phyloP scores from a whole-genome alignment of 129 eudicot genomes.

The Flaveria linearis region DNA sequence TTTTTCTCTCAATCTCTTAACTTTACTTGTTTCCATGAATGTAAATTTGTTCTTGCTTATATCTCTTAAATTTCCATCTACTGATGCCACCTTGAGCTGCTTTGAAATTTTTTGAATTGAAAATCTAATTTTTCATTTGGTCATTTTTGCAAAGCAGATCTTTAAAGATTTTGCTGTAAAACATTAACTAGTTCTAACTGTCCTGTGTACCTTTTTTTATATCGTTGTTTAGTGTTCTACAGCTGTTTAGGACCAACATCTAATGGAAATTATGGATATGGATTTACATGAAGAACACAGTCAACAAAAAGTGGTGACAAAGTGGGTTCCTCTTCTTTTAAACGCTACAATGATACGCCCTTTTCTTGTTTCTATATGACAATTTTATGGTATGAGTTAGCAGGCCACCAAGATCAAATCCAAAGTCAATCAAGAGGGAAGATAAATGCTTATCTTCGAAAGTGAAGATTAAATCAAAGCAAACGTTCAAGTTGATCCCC shows the following conservation, averaged over 20 bases:
- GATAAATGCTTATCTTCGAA: conserved; percentile 4
- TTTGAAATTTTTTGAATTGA: background rate
- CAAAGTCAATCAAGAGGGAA: conserved; percentile 29
- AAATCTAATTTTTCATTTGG: background rate
- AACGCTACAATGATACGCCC: background rate
- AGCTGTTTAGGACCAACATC: conserved; percentile 22
- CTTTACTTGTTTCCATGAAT: conserved; percentile 9
- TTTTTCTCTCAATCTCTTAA: conserved; percentile 14
- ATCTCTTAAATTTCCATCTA: background rate
- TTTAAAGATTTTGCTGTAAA: conserved; percentile 13
- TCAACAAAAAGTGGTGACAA: conserved; percentile 29
- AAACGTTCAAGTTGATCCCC: conserved; percentile 53
- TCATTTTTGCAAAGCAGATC: background rate
- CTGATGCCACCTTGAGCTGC: background rate
- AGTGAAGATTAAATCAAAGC: conserved; percentile 37
- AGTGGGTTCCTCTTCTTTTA: conserved; percentile 37
- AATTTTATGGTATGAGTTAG: background rate
- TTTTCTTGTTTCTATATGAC: conserved; percentile 8
- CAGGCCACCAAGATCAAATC: conserved; percentile 30
- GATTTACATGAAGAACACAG: conserved; percentile 18
- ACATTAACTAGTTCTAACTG: background rate
- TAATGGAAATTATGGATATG: conserved; percentile 28
- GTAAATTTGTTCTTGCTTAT: background rate
- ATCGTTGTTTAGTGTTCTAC: background rate
- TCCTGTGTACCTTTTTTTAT: conserved; percentile 14